These are phyloP conservation scores for Carpinus viminea DNA, from an alignment of 306 rosid genomes.

Conservation along the genomic window DNA sequence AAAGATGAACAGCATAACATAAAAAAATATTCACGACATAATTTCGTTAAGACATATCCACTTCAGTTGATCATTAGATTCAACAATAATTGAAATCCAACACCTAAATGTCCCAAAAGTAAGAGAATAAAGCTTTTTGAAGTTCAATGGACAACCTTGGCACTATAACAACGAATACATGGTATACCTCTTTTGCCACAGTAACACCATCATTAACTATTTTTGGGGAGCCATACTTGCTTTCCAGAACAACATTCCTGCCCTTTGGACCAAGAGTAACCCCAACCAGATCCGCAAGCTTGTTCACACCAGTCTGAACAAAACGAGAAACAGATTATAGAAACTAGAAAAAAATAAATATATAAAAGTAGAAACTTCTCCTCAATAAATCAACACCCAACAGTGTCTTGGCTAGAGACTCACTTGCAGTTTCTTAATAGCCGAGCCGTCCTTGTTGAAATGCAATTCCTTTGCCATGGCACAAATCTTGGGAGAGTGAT, in stretches of 20 bases:
- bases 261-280: slow-evolving; percentile 99
- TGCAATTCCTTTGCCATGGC: slow-evolving; percentile 98
- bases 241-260: slow-evolving; percentile 93
- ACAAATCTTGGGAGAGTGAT: slow-evolving; percentile 48
- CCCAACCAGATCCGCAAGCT: slow-evolving; percentile 97
- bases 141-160: background rate
- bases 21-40: background rate
- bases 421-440: slow-evolving; percentile 85
- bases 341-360: background rate
- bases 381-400: background rate
- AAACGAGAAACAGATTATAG: background rate
- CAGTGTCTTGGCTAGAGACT: background rate
- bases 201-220: slow-evolving; percentile 99
- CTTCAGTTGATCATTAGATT: background rate
- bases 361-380: background rate
- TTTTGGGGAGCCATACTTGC: slow-evolving; percentile 98
- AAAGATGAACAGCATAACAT: background rate
- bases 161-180: background rate
- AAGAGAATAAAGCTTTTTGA: background rate
- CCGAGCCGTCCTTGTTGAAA: slow-evolving; percentile 89
- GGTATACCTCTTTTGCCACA: slow-evolving; percentile 85
- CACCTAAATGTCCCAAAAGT: background rate
- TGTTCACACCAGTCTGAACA: slow-evolving; percentile 86
- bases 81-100: background rate
- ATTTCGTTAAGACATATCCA: background rate